Base-by-base conservation (phyloP, 2,329 filamentous ascomycete genomes). In the Chrysoporthe deuterocubensis region DNA sequence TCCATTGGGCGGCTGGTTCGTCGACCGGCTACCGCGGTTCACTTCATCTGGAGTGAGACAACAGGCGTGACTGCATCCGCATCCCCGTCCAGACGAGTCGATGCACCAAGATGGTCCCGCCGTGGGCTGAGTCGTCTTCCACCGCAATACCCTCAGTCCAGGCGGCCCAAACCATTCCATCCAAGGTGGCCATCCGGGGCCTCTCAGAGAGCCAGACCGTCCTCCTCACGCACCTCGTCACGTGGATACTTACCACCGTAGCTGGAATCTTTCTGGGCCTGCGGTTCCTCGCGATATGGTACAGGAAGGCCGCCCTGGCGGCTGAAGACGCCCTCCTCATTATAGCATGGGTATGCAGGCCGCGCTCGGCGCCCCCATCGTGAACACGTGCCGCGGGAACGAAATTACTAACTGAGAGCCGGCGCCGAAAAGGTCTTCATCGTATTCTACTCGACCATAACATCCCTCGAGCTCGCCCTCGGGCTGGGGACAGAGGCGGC, bases 401-500 rank as follows among this genome's bases (percentile, higher is more conserved):
- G 26, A 26, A 26, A 1, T 26, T 26, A 2, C 48, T 3, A 50
- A 50, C 26, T 26, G 26, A 26, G 26, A 26, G 26, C 26, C 26
- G 26, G 26, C 26, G 26, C 26, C 26, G 21, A 26, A 52, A 32
- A 68, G 66, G 57, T 65, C 62, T 26, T 68, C 14, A 16, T 62
- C n/a, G 48, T 65, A 5, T 65, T 68, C 57, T 65, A 68, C 57
- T 32, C 56, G 18, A 64, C 62, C 37, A 57, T 59, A n/a, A 34
- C 62, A 9, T 68, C 66, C 3, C 57, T 68, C 32, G 56, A 65
- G 54, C 62, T 68, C 11, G 66, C 62, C 57, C 62, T 68, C n/a
- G 66, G 66, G 9, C 14, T 56, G 37, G 66, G 66, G 46, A 32
- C 54, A n/a, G 14, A 32, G 4, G 18, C 16, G 16, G 8, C 42